Conservation (phyloP, 345 rosid genomes). For the Streptanthus diversifolius region DNA sequence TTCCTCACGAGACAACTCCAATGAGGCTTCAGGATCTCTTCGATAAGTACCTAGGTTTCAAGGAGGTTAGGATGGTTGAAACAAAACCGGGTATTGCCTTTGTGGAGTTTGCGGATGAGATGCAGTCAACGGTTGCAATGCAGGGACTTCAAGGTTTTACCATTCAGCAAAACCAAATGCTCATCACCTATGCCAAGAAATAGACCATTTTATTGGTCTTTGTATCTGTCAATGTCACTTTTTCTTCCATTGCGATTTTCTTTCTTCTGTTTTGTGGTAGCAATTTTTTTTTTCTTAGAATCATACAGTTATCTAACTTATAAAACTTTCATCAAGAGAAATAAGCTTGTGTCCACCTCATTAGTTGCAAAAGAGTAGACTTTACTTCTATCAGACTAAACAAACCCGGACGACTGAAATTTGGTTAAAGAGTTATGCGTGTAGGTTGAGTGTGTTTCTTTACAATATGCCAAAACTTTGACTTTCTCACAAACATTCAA, state of each 20-base stretch:
- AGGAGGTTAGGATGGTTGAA: slow-evolving; percentile 97
- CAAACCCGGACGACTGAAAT: background rate
- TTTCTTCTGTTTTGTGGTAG: background rate
- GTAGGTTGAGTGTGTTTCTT: background rate
- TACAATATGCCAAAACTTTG: background rate
- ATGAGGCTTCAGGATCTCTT: slow-evolving; percentile 80
- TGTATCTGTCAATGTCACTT: slow-evolving; percentile 5
- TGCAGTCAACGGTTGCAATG: slow-evolving; percentile 87
- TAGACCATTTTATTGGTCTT: slow-evolving; percentile 33
- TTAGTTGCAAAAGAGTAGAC: background rate
- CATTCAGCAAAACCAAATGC: slow-evolving; percentile 72
- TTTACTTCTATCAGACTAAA: background rate
- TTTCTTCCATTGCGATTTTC: background rate
- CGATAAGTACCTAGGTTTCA: slow-evolving; percentile 68
- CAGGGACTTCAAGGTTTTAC: slow-evolving; percentile 79
- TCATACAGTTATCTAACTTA: background rate
- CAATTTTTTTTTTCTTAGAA: background rate
- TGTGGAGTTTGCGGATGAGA: slow-evolving; percentile 81
- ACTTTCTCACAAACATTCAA: too few relatives aligned
- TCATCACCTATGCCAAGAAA: slow-evolving; percentile 88
- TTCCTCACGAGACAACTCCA: slow-evolving; percentile 79
- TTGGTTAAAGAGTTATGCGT: background rate
- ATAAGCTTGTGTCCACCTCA: background rate
- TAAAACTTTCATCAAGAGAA: background rate
- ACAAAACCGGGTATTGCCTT: slow-evolving; percentile 98